phyloP scores from a whole-genome alignment of 1,139 yeast genomes.

The Taiozyma onychis region DNA sequence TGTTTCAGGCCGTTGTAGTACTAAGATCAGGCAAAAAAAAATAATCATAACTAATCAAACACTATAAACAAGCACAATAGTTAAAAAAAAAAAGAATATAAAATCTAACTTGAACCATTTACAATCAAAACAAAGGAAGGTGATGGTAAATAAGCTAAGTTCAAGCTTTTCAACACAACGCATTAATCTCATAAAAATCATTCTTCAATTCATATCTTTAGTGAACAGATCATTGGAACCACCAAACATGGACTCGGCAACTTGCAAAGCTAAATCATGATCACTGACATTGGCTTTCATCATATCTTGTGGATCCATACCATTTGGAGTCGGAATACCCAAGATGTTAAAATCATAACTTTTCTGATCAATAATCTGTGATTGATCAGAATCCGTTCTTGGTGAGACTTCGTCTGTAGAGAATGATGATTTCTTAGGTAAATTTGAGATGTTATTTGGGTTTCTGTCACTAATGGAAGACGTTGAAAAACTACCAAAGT shows the following conservation, averaged over 20 bases:
- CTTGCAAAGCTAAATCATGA: constrained; percentile 20
- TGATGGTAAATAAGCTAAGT: background rate
- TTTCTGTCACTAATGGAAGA: background rate
- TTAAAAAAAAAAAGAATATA: background rate
- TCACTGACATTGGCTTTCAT: constrained; percentile 4
- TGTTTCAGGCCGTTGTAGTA: too few relatives aligned
- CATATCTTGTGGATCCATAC: background rate
- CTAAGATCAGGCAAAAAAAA: too few relatives aligned
- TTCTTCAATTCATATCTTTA: background rate
- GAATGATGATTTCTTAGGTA: background rate
- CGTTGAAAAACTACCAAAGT: background rate
- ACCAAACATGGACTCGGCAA: constrained; percentile 24
- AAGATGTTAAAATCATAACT: background rate
- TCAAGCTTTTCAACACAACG: background rate
- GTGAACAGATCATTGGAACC: constrained; percentile 4
- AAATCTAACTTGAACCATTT: background rate
- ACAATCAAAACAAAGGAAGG: background rate
- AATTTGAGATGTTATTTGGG: background rate
- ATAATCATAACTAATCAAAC: background rate
- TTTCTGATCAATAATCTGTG: background rate
- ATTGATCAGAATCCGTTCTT: constrained; percentile 7
- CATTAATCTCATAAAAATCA: background rate
- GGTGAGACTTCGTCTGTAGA: constrained; percentile 20
- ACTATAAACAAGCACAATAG: background rate
- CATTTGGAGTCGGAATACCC: background rate